Evolutionary conservation across 1,284 basidiomycete species (phyloP).

Genomic region (Ustilago nuda): DNA sequence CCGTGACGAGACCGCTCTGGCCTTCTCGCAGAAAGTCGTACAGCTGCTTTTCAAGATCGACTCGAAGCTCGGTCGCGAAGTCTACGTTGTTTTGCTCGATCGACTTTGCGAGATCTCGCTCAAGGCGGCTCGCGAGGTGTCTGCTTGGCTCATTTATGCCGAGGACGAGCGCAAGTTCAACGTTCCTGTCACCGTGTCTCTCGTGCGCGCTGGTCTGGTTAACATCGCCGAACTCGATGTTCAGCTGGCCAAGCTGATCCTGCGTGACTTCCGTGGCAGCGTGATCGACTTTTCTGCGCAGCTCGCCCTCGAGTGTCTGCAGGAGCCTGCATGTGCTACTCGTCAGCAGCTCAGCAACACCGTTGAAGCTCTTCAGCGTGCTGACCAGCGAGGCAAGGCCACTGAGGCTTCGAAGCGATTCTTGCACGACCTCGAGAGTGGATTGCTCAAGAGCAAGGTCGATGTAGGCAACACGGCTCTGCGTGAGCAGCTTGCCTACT

Average conservation of each 20-base stretch:
- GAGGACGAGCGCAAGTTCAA: slow-evolving; percentile 96
- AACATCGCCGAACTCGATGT: slow-evolving; percentile 84
- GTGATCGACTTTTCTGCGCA: slow-evolving; percentile 85
- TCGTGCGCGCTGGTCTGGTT: slow-evolving; percentile 86
- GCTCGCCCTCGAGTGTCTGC: slow-evolving; percentile 86
- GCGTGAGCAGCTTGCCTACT: slow-evolving; percentile 74
- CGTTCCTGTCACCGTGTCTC: slow-evolving; percentile 88
- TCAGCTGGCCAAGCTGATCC: slow-evolving; percentile 87
- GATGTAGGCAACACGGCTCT: slow-evolving; percentile 65
- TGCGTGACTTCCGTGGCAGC: slow-evolving; percentile 79
- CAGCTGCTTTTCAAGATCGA: slow-evolving; percentile 69
- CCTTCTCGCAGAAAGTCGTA: slow-evolving; percentile 94
- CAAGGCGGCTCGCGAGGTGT: slow-evolving; percentile 95
- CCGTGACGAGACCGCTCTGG: slow-evolving; percentile 84
- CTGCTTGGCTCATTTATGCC: slow-evolving; percentile 94
- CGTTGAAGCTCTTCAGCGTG: slow-evolving; percentile 79
- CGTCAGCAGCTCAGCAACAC: slow-evolving; percentile 83
- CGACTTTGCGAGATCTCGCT: slow-evolving; percentile 88
- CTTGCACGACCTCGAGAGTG: slow-evolving; percentile 75
- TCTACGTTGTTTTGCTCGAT: slow-evolving; percentile 87
- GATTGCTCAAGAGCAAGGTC: slow-evolving; percentile 68
- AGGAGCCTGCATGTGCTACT: slow-evolving; percentile 78
- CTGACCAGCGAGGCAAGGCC: slow-evolving; percentile 78
- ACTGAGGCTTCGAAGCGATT: slow-evolving; percentile 79
- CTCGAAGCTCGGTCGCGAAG: slow-evolving; percentile 59